Conservation (phyloP, 192 early-diverging fungal species). For the Polychytrium aggregatum region DNA sequence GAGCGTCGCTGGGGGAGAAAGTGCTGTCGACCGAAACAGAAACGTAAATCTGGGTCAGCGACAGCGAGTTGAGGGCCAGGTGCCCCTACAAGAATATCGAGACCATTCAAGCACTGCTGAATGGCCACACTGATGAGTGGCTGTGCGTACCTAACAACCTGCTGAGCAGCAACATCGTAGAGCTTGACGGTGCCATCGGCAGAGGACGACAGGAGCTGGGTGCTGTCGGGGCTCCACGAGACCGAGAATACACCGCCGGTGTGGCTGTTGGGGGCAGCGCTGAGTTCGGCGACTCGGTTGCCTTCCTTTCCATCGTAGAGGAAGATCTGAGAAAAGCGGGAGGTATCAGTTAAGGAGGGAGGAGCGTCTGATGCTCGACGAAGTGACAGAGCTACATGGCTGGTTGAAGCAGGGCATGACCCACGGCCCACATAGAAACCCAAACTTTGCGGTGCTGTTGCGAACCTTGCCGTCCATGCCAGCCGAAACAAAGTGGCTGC, state of each 20-base stretch:
- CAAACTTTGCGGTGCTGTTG: too few species aligned
- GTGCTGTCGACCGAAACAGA: constrained; percentile 6
- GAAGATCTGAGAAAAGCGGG: constrained; percentile 41
- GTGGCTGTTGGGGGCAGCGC: constrained; percentile 42
- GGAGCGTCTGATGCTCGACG: background rate
- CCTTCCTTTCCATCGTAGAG: constrained; percentile 90
- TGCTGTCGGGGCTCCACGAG: constrained; percentile 77
- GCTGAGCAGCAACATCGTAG: constrained; percentile 72
- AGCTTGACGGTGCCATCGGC: constrained; percentile 80
- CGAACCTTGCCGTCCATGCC: constrained; percentile 74
- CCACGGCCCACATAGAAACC: too few species aligned
- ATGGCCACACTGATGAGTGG: constrained; percentile 8
- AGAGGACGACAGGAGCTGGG: constrained; percentile 64
- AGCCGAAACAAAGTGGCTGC: constrained; percentile 71
- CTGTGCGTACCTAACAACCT: constrained; percentile 46
- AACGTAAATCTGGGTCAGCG: constrained; percentile 1
- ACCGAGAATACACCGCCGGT: constrained; percentile 73
- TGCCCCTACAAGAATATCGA: too few species aligned
- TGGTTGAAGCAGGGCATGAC: too few species aligned
- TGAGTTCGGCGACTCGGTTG: constrained; percentile 52
- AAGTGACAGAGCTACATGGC: too few species aligned
- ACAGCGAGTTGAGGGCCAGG: too few species aligned
- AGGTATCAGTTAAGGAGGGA: background rate
- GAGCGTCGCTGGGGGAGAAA: constrained; percentile 8
- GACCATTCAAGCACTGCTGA: too few species aligned